Evolutionary conservation across 371 early-diverging fungal genomes (phyloP).

Genomic region (Mortierella sp.): DNA sequence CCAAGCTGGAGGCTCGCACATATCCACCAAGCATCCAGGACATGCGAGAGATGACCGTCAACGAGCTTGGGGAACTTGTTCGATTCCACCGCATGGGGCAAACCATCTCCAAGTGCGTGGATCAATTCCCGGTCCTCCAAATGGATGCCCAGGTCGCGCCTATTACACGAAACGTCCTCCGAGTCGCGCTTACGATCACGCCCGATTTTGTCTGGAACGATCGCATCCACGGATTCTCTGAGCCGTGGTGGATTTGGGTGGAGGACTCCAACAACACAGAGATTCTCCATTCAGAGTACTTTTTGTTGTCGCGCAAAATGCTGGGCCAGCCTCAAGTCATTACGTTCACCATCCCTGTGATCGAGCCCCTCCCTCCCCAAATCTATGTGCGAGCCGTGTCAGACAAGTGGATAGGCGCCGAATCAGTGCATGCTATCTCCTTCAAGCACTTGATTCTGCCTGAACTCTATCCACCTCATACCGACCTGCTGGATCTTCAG

Average conservation of each 20-base stretch:
- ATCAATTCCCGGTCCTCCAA: constrained; percentile 88
- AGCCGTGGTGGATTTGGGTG: constrained; percentile 97
- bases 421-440: constrained; percentile 87
- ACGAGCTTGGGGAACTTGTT: constrained; percentile 91
- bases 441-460: constrained; percentile 93
- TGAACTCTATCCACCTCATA: constrained; percentile 84
- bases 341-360: constrained; percentile 89
- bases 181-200: constrained; percentile 82
- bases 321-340: constrained; percentile 84
- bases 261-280: constrained; percentile 93
- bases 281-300: constrained; percentile 89
- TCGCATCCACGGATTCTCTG: constrained; percentile 86
- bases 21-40: constrained; percentile 74
- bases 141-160: constrained; percentile 89
- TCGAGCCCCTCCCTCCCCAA: constrained; percentile 90
- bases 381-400: constrained; percentile 91
- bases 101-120: constrained; percentile 78
- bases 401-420: constrained; percentile 95
- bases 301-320: constrained; percentile 84
- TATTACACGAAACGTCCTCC: constrained; percentile 92
- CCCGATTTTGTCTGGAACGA: constrained; percentile 96
- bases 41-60: constrained; percentile 86
- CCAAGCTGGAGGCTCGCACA: constrained; percentile 77
- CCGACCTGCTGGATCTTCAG: constrained; percentile 90
- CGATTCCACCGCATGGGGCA: constrained; percentile 85